phyloP scores from a whole-genome alignment of 2,329 filamentous ascomycete species.

The Pestalotiopsis sp. region DNA sequence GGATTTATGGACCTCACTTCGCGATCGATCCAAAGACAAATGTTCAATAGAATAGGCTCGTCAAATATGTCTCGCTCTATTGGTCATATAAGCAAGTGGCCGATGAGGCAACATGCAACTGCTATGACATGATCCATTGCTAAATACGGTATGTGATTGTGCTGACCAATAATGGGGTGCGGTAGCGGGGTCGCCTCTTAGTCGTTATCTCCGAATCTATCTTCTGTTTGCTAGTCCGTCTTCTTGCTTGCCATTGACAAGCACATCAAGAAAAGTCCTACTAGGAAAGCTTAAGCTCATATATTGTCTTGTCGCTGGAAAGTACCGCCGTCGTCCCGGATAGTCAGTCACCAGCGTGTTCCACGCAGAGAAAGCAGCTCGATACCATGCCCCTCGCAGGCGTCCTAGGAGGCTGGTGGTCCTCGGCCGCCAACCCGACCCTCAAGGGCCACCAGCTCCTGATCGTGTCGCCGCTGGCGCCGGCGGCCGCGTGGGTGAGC shows the following conservation, averaged over 20 bases:
- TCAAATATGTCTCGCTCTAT: neutral
- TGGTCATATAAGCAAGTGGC: neutral
- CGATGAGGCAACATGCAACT: neutral
- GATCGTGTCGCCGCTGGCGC: constrained; percentile 37
- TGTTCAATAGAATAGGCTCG: no score
- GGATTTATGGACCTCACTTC: no score
- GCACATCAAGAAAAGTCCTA: neutral
- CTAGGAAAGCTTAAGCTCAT: neutral
- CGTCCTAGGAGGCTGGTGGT: constrained; percentile 11
- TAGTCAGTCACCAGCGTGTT: neutral
- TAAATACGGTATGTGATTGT: neutral
- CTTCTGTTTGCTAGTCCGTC: neutral
- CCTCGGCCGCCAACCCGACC: constrained; percentile 33
- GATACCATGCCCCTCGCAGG: neutral
- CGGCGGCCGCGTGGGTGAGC: constrained; percentile 36
- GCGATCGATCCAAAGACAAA: no score
- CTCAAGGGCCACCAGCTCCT: constrained; percentile 53
- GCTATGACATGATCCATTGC: neutral
- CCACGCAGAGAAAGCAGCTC: neutral
- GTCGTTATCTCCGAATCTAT: neutral
- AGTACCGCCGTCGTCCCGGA: neutral
- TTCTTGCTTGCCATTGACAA: neutral
- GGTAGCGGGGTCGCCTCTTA: neutral
- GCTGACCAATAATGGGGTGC: neutral
- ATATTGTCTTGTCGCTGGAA: neutral